Evolutionary conservation across 345 rosid species (phyloP).

Genomic region (Lepidium africanum): DNA sequence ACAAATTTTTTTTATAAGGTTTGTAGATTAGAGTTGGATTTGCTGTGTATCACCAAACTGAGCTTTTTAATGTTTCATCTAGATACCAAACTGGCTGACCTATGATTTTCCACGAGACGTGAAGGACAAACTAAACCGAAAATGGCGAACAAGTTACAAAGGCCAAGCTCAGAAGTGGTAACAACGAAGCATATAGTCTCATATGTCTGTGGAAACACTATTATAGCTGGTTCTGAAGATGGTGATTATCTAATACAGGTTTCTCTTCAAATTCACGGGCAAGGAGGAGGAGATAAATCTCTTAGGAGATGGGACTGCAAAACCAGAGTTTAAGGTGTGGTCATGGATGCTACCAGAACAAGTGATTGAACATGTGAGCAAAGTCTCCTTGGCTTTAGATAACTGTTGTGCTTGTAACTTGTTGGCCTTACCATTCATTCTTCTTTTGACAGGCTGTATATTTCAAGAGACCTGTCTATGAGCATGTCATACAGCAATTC

Average conservation of each 20-base stretch:
- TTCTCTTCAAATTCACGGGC: constrained; percentile 67
- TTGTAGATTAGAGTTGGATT: background rate
- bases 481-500: constrained; percentile 54
- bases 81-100: constrained; percentile 76
- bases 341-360: constrained; percentile 60
- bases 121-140: constrained; percentile 40
- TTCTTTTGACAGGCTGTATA: constrained; percentile 42
- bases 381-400: background rate
- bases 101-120: constrained; percentile 56
- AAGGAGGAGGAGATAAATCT: constrained; percentile 73
- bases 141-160: constrained; percentile 62
- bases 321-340: constrained; percentile 68
- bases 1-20: background rate
- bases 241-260: constrained; percentile 36
- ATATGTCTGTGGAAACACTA: background rate
- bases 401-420: background rate
- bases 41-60: constrained; percentile 6
- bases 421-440: background rate
- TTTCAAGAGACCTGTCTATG: constrained; percentile 65
- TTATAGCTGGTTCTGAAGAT: background rate
- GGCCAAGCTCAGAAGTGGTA: constrained; percentile 89
- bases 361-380: constrained; percentile 48
- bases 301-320: constrained; percentile 59
- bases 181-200: constrained; percentile 10
- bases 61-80: background rate